Evolutionary conservation across 768 basidiomycete species (phyloP), one percentile per base, ranked within the genome.

Genomic region (Suillus weaverae): DNA sequence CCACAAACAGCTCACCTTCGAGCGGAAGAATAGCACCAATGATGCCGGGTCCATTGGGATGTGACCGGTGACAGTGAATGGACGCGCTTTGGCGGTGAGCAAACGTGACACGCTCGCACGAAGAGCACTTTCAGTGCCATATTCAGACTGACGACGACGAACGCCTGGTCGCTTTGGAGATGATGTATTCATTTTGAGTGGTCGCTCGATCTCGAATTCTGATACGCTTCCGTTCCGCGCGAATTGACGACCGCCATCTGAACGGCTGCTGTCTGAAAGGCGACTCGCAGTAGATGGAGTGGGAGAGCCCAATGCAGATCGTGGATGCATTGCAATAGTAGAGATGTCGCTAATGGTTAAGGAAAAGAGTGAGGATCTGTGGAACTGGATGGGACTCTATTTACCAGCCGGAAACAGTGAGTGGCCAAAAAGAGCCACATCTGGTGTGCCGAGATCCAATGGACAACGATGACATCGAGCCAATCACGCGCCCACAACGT

Each of bases 21-120:
- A 86, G 26, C 91, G 83, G 79, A 94, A 94, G 80, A 93, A 93
- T 61, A 94, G 77, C 14, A 86, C 84, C 43, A 92, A 77, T 65
- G 84, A 84, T 4, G 86, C 81, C 20, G 88, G 84, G 75, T 92
- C 90, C 46, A 91, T 77, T 8, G 88, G 88, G 55, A 92, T 88
- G 38, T 87, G 81, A 1, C 92, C 91, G 13, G 84, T 85, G 14
- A 87, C 82, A 1, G 86, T 83, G 73, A 89, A 90, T 50, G 89
- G 85, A 4, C 81, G 81, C 38, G 84, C 79, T 72, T 88, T 92
- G 16, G 85, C 83, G 13, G 76, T 77, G 59, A 92, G 77, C 61
- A 93, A 73, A 44, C 80, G 78, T 0, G 84, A 77, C 5, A 92
- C 81, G 65, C 82, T 83, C 22, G 85, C 78, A 61, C 85, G 83